Evolutionary conservation across 495 filamentous ascomycete genomes (phyloP).

Genomic region (Penicillium robsamsonii): DNA sequence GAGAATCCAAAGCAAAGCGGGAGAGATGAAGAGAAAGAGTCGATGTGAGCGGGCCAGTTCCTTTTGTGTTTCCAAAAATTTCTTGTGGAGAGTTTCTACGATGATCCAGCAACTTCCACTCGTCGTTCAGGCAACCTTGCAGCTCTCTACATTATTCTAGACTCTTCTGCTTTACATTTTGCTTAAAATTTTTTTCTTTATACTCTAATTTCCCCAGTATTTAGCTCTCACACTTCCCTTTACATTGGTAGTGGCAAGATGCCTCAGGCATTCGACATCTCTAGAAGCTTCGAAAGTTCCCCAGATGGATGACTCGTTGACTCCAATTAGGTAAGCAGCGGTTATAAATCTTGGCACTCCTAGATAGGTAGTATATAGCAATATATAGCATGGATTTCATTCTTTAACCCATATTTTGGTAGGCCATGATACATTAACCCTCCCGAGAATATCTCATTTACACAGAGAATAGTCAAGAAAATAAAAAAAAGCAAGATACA

Average conservation of each 20-base stretch:
- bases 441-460: background rate
- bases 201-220: background rate
- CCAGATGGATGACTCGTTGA: background rate
- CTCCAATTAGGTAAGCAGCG: background rate
- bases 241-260: background rate
- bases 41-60: conserved; percentile 17
- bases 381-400: background rate
- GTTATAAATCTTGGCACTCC: background rate
- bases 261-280: background rate
- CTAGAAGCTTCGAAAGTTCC: background rate
- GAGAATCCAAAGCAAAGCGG: conserved; percentile 25
- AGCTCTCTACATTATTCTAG: conserved; percentile 26
- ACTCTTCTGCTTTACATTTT: conserved; percentile 18
- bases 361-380: too few species aligned
- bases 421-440: conserved; percentile 1
- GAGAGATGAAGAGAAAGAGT: conserved; percentile 19
- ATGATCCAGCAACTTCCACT: conserved; percentile 49
- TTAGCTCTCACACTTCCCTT: background rate
- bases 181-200: background rate
- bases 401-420: background rate
- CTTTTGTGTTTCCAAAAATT: conserved; percentile 40
- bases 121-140: conserved; percentile 27
- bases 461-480: conserved; percentile 5
- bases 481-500: conserved; percentile 11
- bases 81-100: conserved; percentile 42